A percentile compares a stretch with the other conserved stretches of the same genome.
These are phyloP conservation scores for Komagataea norvegica DNA, from an alignment of 1,139 yeast genomes.

Conservation along the genomic window DNA sequence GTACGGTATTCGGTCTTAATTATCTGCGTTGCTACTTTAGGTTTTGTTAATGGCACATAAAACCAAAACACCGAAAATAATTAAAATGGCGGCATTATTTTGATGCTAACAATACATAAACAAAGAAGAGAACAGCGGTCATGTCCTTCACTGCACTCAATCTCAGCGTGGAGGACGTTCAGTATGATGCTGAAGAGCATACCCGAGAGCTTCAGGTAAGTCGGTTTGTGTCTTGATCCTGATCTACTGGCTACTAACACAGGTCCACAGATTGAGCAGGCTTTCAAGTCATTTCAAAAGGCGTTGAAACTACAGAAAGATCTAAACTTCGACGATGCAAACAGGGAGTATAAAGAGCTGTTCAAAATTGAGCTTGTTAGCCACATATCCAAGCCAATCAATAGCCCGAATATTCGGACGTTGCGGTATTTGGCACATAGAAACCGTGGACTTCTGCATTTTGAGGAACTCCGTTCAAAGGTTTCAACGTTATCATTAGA, in stretches of 20 bases:
- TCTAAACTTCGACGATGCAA: slow-evolving; percentile 46
- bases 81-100: too few relatives aligned
- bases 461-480: slow-evolving; percentile 41
- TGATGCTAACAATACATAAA: too few relatives aligned
- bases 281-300: slow-evolving; percentile 66
- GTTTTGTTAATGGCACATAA: too few relatives aligned
- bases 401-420: slow-evolving; percentile 68
- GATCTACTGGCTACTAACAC: background rate
- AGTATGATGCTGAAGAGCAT: slow-evolving; percentile 74
- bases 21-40: too few relatives aligned
- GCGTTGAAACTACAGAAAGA: slow-evolving; percentile 62
- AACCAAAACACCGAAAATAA: too few relatives aligned
- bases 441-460: slow-evolving; percentile 72
- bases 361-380: slow-evolving; percentile 42
- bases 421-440: slow-evolving; percentile 74
- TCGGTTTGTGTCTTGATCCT: background rate
- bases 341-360: slow-evolving; percentile 51
- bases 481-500: slow-evolving; percentile 5
- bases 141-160: slow-evolving; percentile 81
- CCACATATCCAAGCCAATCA: slow-evolving; percentile 51
- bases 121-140: too few relatives aligned
- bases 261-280: slow-evolving; percentile 68
- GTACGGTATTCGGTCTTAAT: too few relatives aligned
- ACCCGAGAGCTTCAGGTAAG: slow-evolving; percentile 68
- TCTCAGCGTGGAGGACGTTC: slow-evolving; percentile 63